Conservation (phyloP, 352 stramenopile genomes). For the Phytophthora sp. region DNA sequence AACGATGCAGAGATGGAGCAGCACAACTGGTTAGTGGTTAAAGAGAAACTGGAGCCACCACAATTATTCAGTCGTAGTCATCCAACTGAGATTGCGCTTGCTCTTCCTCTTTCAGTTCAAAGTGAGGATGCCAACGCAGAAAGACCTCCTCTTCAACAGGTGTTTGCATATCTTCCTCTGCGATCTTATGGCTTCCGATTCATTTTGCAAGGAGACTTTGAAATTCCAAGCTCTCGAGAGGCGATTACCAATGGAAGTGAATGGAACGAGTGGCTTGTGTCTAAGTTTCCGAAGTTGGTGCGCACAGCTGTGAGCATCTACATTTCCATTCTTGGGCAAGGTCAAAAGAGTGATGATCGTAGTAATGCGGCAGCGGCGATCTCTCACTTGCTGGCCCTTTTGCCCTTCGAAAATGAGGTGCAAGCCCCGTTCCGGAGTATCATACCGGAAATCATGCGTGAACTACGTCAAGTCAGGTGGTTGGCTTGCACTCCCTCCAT, state of each 20-base stretch:
- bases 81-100: slow-evolving; percentile 65
- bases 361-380: slow-evolving; percentile 27
- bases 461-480: slow-evolving; percentile 57
- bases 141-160: slow-evolving; percentile 65
- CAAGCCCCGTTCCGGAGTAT: slow-evolving; percentile 72
- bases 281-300: slow-evolving; percentile 68
- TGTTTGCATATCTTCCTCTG: slow-evolving; percentile 86
- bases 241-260: slow-evolving; percentile 82
- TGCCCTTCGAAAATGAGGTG: slow-evolving; percentile 76
- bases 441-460: slow-evolving; percentile 65
- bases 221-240: slow-evolving; percentile 86
- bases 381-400: slow-evolving; percentile 47
- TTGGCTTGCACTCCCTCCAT: slow-evolving; percentile 29
- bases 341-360: not conserved
- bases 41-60: slow-evolving; percentile 37
- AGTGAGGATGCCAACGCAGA: slow-evolving; percentile 12
- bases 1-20: slow-evolving; percentile 21
- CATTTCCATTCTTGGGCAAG: slow-evolving; percentile 12
- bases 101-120: slow-evolving; percentile 40
- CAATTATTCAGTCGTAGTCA: slow-evolving; percentile 25
- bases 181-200: slow-evolving; percentile 85
- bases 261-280: slow-evolving; percentile 91
- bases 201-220: slow-evolving; percentile 89
- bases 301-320: slow-evolving; percentile 33
- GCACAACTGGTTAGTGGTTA: slow-evolving; percentile 74